Base-by-base conservation (phyloP, 768 basidiomycete species). In the Lactarius evosmus region DNA sequence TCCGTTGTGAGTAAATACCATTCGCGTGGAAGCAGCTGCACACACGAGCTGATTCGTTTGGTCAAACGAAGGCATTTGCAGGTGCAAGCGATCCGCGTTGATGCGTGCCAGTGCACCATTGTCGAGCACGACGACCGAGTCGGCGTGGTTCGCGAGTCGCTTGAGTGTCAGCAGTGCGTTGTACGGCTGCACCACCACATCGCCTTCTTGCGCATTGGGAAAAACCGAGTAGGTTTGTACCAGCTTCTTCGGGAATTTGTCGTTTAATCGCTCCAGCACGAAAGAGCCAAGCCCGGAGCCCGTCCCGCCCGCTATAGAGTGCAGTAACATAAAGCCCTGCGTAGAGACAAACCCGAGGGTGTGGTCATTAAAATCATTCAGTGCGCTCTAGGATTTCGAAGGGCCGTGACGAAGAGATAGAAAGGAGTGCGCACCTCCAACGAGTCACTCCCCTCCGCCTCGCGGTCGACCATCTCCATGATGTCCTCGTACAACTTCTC, bases 181-280 rank as follows among this genome's bases (percentile, higher is more conserved):
- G 77, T 99, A 99, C 5, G 97, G 97, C 72, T 98, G 97, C 7
- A 99, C 97, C 58, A 99, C 95, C 61, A 99, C 95, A 69, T 98
- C 97, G 38, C 91, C 88, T 69, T 96, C 95, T 67, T 91, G 85
- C 12, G 89, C 85, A 69, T 96, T 94, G 2, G 97, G 97, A 69
- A 99, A 99, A 61, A 99, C 96, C 50, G 95, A 98, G 75, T 99
- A 98, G 6, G 97, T 99, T 73, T 99, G 97, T 51, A 98, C 95
- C 62, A 98, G 84, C 75, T 99, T 99, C 79, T 99, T 99, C 0
- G 97, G 97, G 73, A 98, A 99, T 72, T 90, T 91, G 77, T 99
- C 97, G 76, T 95, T 96, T 49, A 98, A 78, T 30, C 97, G 86
- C 77, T 98, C 97, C 59, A 99, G 86, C 19, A 98, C 79, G 78